A percentile compares a stretch with the other conserved stretches of the same genome.
Conservation (phyloP, 768 basidiomycete genomes). For the Pleurotus tuoliensis region DNA sequence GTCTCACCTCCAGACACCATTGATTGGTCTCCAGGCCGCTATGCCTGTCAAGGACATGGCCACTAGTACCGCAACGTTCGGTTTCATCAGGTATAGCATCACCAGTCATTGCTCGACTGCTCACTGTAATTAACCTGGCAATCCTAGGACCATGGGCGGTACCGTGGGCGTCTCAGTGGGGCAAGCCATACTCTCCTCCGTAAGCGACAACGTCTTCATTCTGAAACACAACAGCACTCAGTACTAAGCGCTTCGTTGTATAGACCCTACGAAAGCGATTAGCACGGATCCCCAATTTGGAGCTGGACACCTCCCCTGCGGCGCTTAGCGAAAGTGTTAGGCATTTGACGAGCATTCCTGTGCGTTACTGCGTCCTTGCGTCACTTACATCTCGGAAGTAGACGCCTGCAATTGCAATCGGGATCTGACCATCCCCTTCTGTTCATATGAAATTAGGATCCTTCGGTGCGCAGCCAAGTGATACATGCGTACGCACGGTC, state of each 20-base stretch:
- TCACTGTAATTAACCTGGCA: slow-evolving; percentile 3
- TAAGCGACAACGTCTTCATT: slow-evolving; percentile 25
- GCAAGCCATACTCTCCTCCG: slow-evolving; percentile 64
- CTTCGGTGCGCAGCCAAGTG: slow-evolving; percentile 40
- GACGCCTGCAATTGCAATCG: not conserved
- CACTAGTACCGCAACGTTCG: slow-evolving; percentile 68
- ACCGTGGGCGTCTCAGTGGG: slow-evolving; percentile 73
- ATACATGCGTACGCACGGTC: slow-evolving; percentile 62
- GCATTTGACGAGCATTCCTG: slow-evolving; percentile 39
- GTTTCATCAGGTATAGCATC: slow-evolving; percentile 55
- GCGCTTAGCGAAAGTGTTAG: slow-evolving; percentile 44
- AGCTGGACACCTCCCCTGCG: slow-evolving; percentile 36
- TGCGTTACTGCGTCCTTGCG: slow-evolving; percentile 17
- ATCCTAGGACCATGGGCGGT: slow-evolving; percentile 61
- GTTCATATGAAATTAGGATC: slow-evolving; percentile 34
- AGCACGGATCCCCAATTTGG: slow-evolving; percentile 30
- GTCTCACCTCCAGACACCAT: slow-evolving; percentile 41
- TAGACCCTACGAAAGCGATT: slow-evolving; percentile 37
- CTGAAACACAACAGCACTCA: not conserved
- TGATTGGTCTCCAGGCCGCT: slow-evolving; percentile 76
- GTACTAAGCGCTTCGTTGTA: not conserved
- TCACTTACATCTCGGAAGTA: not conserved
- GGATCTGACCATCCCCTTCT: not conserved
- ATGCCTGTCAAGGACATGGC: slow-evolving; percentile 91
- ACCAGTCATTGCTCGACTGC: not conserved